These are phyloP conservation scores for Diplodia intermedia DNA, from an alignment of 2,329 filamentous ascomycete species.

Conservation along the genomic window DNA sequence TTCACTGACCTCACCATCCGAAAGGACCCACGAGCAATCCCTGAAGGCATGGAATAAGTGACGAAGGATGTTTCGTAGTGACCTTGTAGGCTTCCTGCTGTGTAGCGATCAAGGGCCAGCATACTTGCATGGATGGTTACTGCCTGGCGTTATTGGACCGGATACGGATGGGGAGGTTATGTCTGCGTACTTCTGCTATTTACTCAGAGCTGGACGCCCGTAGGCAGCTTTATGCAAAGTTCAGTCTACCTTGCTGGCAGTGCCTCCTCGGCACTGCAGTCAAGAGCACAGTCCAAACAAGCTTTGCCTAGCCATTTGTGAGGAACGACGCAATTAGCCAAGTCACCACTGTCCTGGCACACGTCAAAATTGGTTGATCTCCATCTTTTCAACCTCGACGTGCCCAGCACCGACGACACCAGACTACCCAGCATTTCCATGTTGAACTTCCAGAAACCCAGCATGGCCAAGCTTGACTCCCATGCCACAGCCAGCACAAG, in stretches of 20 bases:
- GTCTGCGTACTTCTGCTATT: background rate
- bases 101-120: background rate
- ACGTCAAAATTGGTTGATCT: background rate
- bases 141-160: slow-evolving; percentile 10
- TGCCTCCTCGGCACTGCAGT: background rate
- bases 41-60: slow-evolving; percentile 9
- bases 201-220: background rate
- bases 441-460: background rate
- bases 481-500: slow-evolving; percentile 2
- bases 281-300: background rate
- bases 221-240: background rate
- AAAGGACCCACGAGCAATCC: slow-evolving; percentile 45
- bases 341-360: background rate
- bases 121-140: slow-evolving; percentile 6
- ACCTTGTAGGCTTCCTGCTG: background rate
- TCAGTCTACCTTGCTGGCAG: background rate
- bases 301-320: background rate
- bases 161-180: background rate
- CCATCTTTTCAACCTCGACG: background rate
- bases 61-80: background rate
- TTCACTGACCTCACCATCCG: slow-evolving; percentile 58
- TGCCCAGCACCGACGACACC: no score
- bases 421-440: background rate
- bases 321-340: background rate
- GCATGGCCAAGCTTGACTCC: background rate